These are phyloP conservation scores for Psilocybe cubensis DNA, from an alignment of 768 basidiomycete genomes.

Conservation along the genomic window DNA sequence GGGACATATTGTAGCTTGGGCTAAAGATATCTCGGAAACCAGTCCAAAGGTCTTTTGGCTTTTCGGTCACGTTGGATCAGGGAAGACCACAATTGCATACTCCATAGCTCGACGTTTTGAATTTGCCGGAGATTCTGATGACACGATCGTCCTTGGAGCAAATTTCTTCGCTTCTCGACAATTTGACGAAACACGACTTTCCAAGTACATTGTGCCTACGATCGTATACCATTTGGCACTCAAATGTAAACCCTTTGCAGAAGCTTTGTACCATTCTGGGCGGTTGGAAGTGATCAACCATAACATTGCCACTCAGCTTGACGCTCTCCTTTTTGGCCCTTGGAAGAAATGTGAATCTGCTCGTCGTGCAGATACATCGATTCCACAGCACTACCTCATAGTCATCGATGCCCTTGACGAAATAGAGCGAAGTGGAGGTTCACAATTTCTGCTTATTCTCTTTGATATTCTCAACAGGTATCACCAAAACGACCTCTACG, in stretches of 20 bases:
- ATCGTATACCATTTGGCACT: constrained; percentile 27
- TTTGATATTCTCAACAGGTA: constrained; percentile 11
- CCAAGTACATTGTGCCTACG: constrained; percentile 23
- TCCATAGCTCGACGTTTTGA: constrained; percentile 23
- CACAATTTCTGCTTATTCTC: constrained; percentile 14
- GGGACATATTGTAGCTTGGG: constrained; percentile 26
- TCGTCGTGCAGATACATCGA: constrained; percentile 1
- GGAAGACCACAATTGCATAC: constrained; percentile 31
- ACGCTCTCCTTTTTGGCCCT: constrained; percentile 16
- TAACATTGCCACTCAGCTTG: constrained; percentile 10
- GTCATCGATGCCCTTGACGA: constrained; percentile 29
- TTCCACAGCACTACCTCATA: constrained; percentile 16
- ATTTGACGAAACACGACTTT: constrained; percentile 20
- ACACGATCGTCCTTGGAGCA: constrained; percentile 21
- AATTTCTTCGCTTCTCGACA: constrained; percentile 33
- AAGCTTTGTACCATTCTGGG: constrained; percentile 11
- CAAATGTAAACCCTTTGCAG: constrained; percentile 22
- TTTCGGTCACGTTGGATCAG: constrained; percentile 21
- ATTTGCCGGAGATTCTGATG: not conserved
- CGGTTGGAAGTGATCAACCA: constrained; percentile 12
- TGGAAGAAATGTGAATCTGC: constrained; percentile 11
- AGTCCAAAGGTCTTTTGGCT: constrained; percentile 23
- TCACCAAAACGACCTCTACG: not conserved
- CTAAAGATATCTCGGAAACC: constrained; percentile 14
- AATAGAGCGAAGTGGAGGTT: constrained; percentile 15